Evolutionary conservation across 202 grass and related monocot species (phyloP).

Genomic region (Zizania palustris): DNA sequence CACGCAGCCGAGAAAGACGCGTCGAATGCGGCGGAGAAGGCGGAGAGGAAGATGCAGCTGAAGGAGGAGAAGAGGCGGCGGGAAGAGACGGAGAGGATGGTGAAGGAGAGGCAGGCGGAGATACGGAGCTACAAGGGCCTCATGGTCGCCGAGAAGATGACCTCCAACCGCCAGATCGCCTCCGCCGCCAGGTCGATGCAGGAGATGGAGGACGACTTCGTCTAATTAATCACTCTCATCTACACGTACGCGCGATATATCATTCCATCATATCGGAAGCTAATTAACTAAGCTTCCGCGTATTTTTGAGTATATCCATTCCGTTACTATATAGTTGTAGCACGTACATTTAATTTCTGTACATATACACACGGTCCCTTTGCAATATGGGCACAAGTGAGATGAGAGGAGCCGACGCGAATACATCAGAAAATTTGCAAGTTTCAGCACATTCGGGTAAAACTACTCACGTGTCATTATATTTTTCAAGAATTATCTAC

Average conservation of each 20-base stretch:
- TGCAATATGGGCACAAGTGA: neutral
- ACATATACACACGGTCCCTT: slow-evolving; percentile 1
- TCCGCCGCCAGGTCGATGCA: slow-evolving; percentile 82
- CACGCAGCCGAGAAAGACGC: slow-evolving; percentile 74
- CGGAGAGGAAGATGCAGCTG: slow-evolving; percentile 72
- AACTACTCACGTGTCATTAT: too few relatives aligned
- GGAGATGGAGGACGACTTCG: slow-evolving; percentile 92
- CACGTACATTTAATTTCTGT: too few relatives aligned
- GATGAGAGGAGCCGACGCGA: slow-evolving; percentile 3
- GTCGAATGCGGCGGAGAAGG: slow-evolving; percentile 67
- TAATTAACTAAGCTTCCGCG: too few relatives aligned
- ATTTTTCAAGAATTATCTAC: too few relatives aligned
- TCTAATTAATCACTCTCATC: slow-evolving; percentile 51
- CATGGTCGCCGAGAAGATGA: slow-evolving; percentile 97
- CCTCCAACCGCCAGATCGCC: slow-evolving; percentile 96
- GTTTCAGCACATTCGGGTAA: too few relatives aligned
- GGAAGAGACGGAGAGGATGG: slow-evolving; percentile 66
- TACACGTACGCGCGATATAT: neutral
- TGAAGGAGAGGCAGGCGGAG: slow-evolving; percentile 72
- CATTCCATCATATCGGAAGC: too few relatives aligned
- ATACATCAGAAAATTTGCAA: too few relatives aligned
- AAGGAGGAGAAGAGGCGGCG: slow-evolving; percentile 86
- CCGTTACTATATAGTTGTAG: too few relatives aligned
- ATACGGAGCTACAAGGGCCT: slow-evolving; percentile 92
- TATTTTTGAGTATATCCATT: too few relatives aligned